Conservation (phyloP, 2,329 filamentous ascomycete genomes). For the Aureobasidium sp. region DNA sequence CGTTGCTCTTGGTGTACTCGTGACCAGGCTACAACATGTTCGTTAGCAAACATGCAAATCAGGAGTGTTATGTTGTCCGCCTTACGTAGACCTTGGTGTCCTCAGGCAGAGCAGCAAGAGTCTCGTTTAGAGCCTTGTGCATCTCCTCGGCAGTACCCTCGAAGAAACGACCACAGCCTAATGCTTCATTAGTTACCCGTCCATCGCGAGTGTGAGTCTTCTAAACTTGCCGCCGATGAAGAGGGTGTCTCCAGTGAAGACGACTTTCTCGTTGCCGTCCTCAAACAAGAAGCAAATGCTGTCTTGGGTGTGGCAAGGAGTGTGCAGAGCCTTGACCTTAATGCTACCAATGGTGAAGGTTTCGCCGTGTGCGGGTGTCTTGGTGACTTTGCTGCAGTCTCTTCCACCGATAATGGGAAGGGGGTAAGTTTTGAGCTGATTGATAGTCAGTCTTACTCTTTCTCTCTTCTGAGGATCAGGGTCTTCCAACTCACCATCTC, state of each 20-base stretch:
- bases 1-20: conserved; percentile 96
- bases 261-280: conserved; percentile 65
- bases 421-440: conserved; percentile 50
- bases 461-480: background rate
- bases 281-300: conserved; percentile 93
- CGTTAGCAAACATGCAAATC: background rate
- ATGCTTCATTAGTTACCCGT: background rate
- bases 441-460: background rate
- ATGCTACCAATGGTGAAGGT: conserved; percentile 79
- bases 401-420: conserved; percentile 80
- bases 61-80: conserved; percentile 14
- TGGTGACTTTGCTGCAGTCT: conserved; percentile 71
- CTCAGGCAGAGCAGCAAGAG: conserved; percentile 69
- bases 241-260: conserved; percentile 94
- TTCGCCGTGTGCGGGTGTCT: conserved; percentile 65
- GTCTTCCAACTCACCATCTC: conserved; percentile 54
- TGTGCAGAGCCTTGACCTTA: conserved; percentile 78
- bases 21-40: conserved; percentile 64
- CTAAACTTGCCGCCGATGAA: conserved; percentile 70
- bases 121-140: conserved; percentile 85
- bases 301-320: conserved; percentile 96
- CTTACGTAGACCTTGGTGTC: conserved; percentile 85
- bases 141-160: conserved; percentile 89
- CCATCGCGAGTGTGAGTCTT: background rate
- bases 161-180: conserved; percentile 92